Conservation (phyloP, 78 protist genomes). For the Tieghemostelium lacteum region DNA sequence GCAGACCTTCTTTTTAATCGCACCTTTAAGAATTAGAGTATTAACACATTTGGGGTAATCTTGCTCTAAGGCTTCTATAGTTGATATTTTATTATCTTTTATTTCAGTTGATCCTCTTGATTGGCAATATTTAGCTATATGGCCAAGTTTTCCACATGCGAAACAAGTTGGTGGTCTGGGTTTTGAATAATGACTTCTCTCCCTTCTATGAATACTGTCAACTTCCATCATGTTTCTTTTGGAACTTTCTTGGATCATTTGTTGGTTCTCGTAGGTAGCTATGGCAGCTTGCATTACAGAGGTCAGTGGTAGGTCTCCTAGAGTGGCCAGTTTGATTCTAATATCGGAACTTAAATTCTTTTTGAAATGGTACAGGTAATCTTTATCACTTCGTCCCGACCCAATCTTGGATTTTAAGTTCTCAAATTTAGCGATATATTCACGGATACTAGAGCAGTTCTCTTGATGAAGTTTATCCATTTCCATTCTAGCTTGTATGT, state of each 20-base stretch:
- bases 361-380: background rate
- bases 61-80: background rate
- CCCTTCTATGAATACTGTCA: background rate
- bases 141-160: background rate
- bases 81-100: background rate
- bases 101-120: background rate
- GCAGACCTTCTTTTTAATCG: background rate
- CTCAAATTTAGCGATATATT: background rate
- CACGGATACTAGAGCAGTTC: background rate
- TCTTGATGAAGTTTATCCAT: background rate
- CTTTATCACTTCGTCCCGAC: background rate
- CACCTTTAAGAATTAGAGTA: background rate
- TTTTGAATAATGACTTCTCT: background rate
- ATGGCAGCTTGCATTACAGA: no score
- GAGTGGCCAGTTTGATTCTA: no score
- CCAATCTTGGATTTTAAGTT: background rate
- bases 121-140: background rate
- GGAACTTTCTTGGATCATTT: no score
- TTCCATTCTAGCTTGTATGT: background rate
- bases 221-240: no score
- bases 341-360: no score
- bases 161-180: background rate
- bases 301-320: no score
- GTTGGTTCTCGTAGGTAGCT: no score
- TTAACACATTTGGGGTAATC: background rate